A percentile compares a stretch with the other conserved stretches of the same genome.
These are phyloP conservation scores for Skeletonema grethae DNA, from an alignment of 108 stramenopile species.

Conservation along the genomic window DNA sequence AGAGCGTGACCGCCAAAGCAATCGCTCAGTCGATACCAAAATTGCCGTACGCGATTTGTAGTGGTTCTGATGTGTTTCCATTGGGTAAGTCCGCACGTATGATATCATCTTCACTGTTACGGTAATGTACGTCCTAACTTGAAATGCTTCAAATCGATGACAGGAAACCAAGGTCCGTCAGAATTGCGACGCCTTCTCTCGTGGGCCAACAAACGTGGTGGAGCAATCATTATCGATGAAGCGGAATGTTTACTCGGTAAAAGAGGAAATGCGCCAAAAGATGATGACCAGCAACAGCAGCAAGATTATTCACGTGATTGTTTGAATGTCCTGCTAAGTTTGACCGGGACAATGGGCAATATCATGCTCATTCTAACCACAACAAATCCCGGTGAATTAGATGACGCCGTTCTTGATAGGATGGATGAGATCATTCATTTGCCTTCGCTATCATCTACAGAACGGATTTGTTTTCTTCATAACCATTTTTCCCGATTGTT, in stretches of 20 bases:
- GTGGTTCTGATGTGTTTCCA: conserved; percentile 79
- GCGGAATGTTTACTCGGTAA: conserved; percentile 78
- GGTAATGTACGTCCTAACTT: not conserved
- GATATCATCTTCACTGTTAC: not conserved
- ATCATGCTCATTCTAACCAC: conserved; percentile 91
- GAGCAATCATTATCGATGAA: conserved; percentile 88
- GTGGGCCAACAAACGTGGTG: conserved; percentile 75
- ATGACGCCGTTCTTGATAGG: conserved; percentile 87
- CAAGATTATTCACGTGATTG: conserved; percentile 46
- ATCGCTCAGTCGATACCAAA: conserved; percentile 65
- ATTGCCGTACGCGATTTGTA: conserved; percentile 85
- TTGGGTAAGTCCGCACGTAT: conserved; percentile 7
- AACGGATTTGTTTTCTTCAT: conserved; percentile 55
- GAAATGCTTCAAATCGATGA: not conserved
- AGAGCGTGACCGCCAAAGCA: conserved; percentile 83
- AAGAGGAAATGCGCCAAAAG: conserved; percentile 18
- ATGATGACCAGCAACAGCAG: conserved; percentile 1
- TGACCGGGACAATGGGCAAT: conserved; percentile 73
- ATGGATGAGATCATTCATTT: conserved; percentile 85
- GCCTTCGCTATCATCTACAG: conserved; percentile 52
- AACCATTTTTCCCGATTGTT: conserved; percentile 57
- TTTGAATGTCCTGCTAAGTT: conserved; percentile 71
- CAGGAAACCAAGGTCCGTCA: conserved; percentile 74
- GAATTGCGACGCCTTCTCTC: conserved; percentile 82
- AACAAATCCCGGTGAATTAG: conserved; percentile 83